Evolutionary conservation across 2,329 filamentous ascomycete species (phyloP), one percentile per base, ranked within the genome.

Genomic region (Chaetomium sp.): DNA sequence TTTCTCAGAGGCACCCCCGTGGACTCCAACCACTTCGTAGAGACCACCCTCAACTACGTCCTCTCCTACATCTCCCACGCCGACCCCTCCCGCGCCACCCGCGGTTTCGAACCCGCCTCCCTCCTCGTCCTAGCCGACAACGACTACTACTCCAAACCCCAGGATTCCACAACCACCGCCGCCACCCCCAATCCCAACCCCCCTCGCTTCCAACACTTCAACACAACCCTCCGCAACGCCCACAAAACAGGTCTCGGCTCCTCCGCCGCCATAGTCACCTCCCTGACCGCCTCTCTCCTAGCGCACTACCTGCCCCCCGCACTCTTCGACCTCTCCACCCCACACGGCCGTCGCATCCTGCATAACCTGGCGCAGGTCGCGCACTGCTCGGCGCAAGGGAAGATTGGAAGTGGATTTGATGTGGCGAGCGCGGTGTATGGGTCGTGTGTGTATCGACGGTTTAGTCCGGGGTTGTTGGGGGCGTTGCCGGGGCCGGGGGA

Each of bases 181-280:
- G 59, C 40, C 11, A 55, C 12, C 37, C 4, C 37, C 36, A 6
- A 11, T 41, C 4, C 38, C 40, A 19, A 53, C 61, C 11, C 51
- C 63, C 38, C 52, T 58, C 54, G 59, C 70, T 55, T 68, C 76
- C 14, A 68, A 70, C 54, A 70, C 66, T 47, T 96, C 72, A 79
- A 81, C 44, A 85, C 92, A 12, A 81, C 85, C 5, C 80, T 99
- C 38, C 74, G 79, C 56, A 79, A 85, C 60, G 91, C 92, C 12
- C 88, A 96, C 79, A 99, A 99, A 76, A 99, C 94, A 0, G 94
- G 94, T 1, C 82, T 99, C 35, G 94, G 94, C 56, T 96, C 91
- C 9, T 96, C 91, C 1, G 94, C 94, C 4, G 94, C 94, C 4
- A 81, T 99, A 10, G 92, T 97, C 36, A 97, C 94, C 1, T 80